Conservation (phyloP, 495 filamentous ascomycete species). For the Aspergillus egyptiacus region DNA sequence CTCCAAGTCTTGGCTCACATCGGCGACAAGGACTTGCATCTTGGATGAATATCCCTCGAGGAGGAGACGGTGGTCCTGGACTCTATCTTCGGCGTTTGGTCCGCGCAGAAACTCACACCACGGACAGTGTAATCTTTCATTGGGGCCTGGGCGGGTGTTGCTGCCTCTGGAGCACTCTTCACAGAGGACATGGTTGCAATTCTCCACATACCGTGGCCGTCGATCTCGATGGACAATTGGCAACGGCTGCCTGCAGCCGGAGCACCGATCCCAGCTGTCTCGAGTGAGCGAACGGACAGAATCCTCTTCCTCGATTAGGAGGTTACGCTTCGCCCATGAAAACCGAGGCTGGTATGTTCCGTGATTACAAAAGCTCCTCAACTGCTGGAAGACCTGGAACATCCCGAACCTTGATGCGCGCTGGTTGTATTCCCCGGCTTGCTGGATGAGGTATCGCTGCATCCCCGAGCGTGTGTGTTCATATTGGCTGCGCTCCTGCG, state of each 20-base stretch:
- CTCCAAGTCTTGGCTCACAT: constrained; percentile 23
- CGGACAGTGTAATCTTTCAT: not conserved
- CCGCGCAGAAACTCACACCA: not conserved
- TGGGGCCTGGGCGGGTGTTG: not conserved
- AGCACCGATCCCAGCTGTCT: constrained; percentile 9
- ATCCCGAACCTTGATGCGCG: constrained; percentile 23
- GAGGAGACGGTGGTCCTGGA: not conserved
- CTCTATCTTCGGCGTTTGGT: not conserved
- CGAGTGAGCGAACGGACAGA: constrained; percentile 13
- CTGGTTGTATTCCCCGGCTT: constrained; percentile 20
- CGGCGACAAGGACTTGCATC: constrained; percentile 28
- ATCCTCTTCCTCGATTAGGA: constrained; percentile 15
- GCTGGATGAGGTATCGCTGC: constrained; percentile 25
- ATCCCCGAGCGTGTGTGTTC: constrained; percentile 24
- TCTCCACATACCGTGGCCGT: constrained; percentile 17
- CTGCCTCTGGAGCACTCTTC: constrained; percentile 4
- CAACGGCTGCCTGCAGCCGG: constrained; percentile 1
- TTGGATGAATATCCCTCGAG: constrained; percentile 20
- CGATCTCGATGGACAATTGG: constrained; percentile 1
- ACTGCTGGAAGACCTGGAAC: constrained; percentile 37
- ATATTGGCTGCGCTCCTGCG: constrained; percentile 29
- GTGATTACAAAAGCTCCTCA: constrained; percentile 44
- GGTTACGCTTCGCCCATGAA: constrained; percentile 27
- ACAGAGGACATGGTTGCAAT: constrained; percentile 15
- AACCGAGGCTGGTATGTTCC: constrained; percentile 37